Evolutionary conservation across 495 filamentous ascomycete species (phyloP).

Genomic region (Podospora australis): DNA sequence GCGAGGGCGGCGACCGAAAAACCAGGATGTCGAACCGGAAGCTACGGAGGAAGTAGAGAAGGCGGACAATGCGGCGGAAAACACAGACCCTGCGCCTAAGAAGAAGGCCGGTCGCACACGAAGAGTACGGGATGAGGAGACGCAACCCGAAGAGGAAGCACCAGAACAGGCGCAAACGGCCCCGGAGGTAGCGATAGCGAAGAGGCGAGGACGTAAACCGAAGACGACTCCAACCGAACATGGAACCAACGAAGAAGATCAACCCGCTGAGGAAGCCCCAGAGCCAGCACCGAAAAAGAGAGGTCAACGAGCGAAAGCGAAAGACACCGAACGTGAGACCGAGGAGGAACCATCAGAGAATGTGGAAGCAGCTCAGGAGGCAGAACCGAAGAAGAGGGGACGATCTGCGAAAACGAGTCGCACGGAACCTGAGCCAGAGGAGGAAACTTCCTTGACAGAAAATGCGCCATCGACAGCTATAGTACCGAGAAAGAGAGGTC

Average conservation of each 20-base stretch:
- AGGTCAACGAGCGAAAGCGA: background rate
- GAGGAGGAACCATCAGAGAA: background rate
- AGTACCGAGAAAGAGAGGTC: slow-evolving; percentile 15
- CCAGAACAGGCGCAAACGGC: background rate
- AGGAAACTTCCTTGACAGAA: background rate
- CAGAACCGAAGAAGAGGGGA: background rate
- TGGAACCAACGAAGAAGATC: no score
- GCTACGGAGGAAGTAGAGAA: no score
- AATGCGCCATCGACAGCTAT: background rate
- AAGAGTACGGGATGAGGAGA: no score
- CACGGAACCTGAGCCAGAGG: background rate
- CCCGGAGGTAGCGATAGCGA: slow-evolving; percentile 1
- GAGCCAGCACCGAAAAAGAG: background rate
- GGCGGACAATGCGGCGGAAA: no score
- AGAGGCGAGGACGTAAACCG: background rate
- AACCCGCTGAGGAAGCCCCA: background rate
- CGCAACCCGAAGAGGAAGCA: background rate
- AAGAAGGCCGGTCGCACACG: background rate
- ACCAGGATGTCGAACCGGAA: background rate
- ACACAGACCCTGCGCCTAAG: no score
- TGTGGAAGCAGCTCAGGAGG: background rate
- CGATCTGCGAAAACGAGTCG: background rate
- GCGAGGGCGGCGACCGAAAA: slow-evolving; percentile 15
- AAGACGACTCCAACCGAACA: no score
- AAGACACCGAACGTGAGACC: background rate